Evolutionary conservation across 139 green algal species (phyloP), one percentile per base, ranked within the genome.

Genomic region (Zygnema circumcarinatum): DNA sequence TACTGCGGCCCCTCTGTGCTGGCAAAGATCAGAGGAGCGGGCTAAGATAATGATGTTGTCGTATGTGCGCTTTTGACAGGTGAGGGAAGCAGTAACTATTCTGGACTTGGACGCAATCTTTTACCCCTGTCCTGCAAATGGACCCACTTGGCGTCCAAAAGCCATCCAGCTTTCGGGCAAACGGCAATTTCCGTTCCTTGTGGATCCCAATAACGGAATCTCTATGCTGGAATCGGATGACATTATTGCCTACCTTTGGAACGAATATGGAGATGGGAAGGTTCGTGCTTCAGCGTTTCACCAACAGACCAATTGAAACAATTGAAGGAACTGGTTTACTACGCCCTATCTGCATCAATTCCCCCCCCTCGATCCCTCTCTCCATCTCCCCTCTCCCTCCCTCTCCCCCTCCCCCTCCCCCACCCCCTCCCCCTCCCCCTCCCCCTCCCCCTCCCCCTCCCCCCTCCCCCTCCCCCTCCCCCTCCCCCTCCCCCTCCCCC

Each of bases 201-300:
- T 93, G 35, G 90, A 93, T 54, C 90, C 90, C 31, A 93, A 93
- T 42, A 93, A 88, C 1, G 90, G 90, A 33, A 83, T 87, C 42
- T 79, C 87, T 32, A 92, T 90, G 89, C 90, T 93, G 76, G 90
- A 93, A 54, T 82, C 36, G 35, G 73, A 42, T 20, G 76, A 85
- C 1, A 93, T 93, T 67, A 79, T 93, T 2, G 76, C 90, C 2
- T 93, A 93, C 89, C 84, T 93, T 0, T 72, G 90, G 25, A 31
- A 56, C 20, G 81, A 68, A 21, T 90, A 90, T 84, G 83, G 47
- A 62, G 47, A 62, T 62, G 69, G 69, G 11, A 39, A 78, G 69
- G 47, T 62, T n/a, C n/a, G n/a, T n/a, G n/a, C n/a, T n/a, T n/a
- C n/a, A n/a, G n/a, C n/a, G 16, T 62, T 62, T 62, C 16, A 25